Evolutionary conservation across 2,329 filamentous ascomycete genomes (phyloP).

Genomic region (Colletotrichum neosansevieriae): DNA sequence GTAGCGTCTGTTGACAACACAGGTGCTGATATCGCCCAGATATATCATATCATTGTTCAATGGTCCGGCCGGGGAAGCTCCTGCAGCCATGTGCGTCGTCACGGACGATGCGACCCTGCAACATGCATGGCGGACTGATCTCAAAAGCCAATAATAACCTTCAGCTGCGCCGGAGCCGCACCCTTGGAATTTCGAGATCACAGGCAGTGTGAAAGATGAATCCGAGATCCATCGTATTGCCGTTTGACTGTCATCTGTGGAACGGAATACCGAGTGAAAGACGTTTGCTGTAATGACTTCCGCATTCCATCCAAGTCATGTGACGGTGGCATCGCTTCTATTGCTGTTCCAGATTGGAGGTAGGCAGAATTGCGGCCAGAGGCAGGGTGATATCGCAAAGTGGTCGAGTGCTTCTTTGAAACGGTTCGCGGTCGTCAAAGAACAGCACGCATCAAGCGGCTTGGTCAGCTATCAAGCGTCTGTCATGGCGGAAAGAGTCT

Average conservation of each 20-base stretch:
- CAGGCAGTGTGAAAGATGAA: not conserved
- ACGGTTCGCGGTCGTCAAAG: not conserved
- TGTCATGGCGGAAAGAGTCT: slow-evolving; percentile 9
- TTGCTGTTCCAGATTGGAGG: not conserved
- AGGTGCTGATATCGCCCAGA: not conserved
- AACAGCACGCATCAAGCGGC: not conserved
- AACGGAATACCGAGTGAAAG: not conserved
- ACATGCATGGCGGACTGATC: slow-evolving; percentile 7
- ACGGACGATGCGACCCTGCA: slow-evolving; percentile 34
- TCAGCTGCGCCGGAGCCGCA: not conserved
- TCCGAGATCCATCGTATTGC: not conserved
- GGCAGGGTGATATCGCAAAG: not conserved
- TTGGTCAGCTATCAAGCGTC: slow-evolving; percentile 20
- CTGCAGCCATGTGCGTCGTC: slow-evolving; percentile 30
- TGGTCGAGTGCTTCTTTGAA: not conserved
- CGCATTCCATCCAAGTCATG: slow-evolving; percentile 15
- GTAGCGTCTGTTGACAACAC: slow-evolving; percentile 17
- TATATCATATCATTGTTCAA: slow-evolving; percentile 7
- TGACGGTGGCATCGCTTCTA: not conserved
- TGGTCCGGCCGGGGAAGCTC: slow-evolving; percentile 13
- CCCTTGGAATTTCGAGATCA: slow-evolving; percentile 2
- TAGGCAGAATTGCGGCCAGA: not conserved
- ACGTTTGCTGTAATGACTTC: not conserved
- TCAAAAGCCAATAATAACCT: not conserved
- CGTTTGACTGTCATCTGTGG: not conserved